phyloP scores from a whole-genome alignment of 305 asterid species.

The Fraxinus albicans region DNA sequence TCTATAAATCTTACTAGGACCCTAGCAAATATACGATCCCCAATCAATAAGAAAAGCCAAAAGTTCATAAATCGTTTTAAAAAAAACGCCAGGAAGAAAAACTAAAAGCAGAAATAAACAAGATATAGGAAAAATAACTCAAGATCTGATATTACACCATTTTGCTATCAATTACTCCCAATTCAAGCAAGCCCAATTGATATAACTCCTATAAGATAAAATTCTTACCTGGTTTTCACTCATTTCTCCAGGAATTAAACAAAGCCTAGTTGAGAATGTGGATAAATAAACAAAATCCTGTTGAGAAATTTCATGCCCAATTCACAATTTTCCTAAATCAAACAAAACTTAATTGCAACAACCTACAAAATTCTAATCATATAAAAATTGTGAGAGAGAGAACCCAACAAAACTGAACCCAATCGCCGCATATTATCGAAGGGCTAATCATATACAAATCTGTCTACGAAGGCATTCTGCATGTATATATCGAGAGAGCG shows the following conservation, averaged over 20 bases:
- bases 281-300: background rate
- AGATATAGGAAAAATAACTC: background rate
- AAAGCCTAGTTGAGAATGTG: slow-evolving; percentile 13
- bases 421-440: slow-evolving; percentile 20
- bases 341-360: slow-evolving; percentile 4
- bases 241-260: slow-evolving; percentile 10
- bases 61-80: background rate
- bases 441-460: slow-evolving; percentile 21
- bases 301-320: background rate
- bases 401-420: slow-evolving; percentile 19
- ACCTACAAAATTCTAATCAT: background rate
- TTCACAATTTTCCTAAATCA: slow-evolving; percentile 2
- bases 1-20: background rate
- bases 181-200: background rate
- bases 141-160: background rate
- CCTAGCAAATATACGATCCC: background rate
- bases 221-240: background rate
- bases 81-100: background rate
- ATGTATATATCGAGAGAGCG: background rate
- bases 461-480: slow-evolving; percentile 30
- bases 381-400: background rate
- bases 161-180: background rate
- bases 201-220: background rate
- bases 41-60: background rate
- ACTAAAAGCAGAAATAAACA: background rate